Base-by-base conservation (phyloP, 2,329 filamentous ascomycete species). In the Phaeomoniella chlamydospora region DNA sequence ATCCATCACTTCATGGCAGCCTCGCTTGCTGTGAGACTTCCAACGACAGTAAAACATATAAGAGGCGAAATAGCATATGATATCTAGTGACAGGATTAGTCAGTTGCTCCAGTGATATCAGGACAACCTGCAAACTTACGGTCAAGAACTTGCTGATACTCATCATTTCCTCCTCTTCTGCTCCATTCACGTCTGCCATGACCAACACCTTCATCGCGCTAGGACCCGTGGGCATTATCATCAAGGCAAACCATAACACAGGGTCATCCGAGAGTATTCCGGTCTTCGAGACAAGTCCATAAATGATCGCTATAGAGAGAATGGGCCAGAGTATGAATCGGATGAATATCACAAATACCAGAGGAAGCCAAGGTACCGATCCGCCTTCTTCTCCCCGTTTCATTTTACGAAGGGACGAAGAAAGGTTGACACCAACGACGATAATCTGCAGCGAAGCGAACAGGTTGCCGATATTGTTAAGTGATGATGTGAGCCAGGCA, bases 391-490 rank as follows among this genome's bases (percentile, higher is more conserved):
- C 49, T 33, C 61, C 54, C 18, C 55, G 51, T 43, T 62, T 64
- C 48, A 65, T 62, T 39, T 58, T 58, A 38, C 60, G 50, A 42
- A 73, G 57, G 12, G 68, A 65, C 15, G 64, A 64, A 37, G 68
- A 72, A 1, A 81, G 62, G 43, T 75, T 76, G n/a, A 77, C 70
- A 2, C 77, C 76, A 0, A 77, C 74, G 0, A 80, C 65, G 12
- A 81, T 66, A 12, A 80, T 71, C 18, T 78, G 77, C 16, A 78
- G 55, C 0, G 72, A 66, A 0, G 77, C 73, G 48, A 81, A 81
- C 0, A 81, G 59, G 0, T 65, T 61, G 3, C 77, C 76, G 15
- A 80, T 62, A 37, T 74, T 78, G 43, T 72, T 65, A 14, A 80
- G 54, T 0, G 70, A 68, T 0, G 65, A 62, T 0, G 75, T 80